Percentiles rank a stretch among this genome's conserved stretches.
These are phyloP conservation scores for Filobasidium wieringae DNA, from an alignment of 768 basidiomycete species.

Conservation along the genomic window DNA sequence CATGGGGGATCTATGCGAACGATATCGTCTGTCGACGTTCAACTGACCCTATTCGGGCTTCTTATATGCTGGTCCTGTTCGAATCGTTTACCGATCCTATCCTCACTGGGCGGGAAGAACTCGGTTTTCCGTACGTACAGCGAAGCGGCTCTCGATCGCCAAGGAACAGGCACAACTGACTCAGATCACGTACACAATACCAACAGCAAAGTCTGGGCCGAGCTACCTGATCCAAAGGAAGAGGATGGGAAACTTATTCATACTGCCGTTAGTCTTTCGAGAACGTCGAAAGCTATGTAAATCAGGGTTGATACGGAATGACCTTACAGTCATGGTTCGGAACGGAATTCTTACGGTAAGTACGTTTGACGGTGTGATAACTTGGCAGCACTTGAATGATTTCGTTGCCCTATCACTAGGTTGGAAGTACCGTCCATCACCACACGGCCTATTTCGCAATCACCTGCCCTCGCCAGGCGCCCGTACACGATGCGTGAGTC, in stretches of 20 bases:
- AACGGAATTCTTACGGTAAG: constrained; percentile 8
- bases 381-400: not conserved
- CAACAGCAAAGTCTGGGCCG: constrained; percentile 11
- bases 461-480: not conserved
- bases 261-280: constrained; percentile 1
- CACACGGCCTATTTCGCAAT: not conserved
- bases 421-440: not conserved
- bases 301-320: not conserved
- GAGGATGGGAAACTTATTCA: not conserved
- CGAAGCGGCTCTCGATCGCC: too few species aligned
- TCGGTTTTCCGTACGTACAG: constrained; percentile 5
- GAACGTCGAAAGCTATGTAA: not conserved
- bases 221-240: constrained; percentile 2
- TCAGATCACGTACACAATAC: not conserved
- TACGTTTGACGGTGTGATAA: not conserved
- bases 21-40: constrained; percentile 1
- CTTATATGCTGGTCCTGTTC: constrained; percentile 11
- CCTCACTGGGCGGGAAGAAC: constrained; percentile 7
- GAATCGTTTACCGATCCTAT: constrained; percentile 12
- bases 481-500: constrained; percentile 9
- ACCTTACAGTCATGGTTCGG: constrained; percentile 7
- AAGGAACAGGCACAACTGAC: not conserved
- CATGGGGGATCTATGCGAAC: constrained; percentile 11
- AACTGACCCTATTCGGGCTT: not conserved
- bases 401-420: not conserved